phyloP scores from a whole-genome alignment of 1,284 basidiomycete genomes.

The Meira nashicola region DNA sequence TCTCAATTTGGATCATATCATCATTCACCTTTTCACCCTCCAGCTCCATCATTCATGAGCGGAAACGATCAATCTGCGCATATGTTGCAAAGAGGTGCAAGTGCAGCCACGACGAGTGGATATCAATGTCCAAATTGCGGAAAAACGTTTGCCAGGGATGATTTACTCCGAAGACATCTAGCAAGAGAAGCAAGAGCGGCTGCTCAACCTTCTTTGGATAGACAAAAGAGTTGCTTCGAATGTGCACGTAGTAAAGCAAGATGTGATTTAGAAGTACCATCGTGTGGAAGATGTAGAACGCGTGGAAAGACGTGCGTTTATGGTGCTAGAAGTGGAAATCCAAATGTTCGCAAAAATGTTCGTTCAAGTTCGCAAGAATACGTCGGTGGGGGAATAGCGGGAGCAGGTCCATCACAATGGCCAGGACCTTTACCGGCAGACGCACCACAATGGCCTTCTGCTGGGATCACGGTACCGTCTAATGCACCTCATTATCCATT shows the following conservation, averaged over 20 bases:
- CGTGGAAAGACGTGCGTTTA: slow-evolving; percentile 42
- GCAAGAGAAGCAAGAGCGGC: slow-evolving; percentile 20
- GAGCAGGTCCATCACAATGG: slow-evolving; percentile 20
- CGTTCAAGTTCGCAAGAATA: slow-evolving; percentile 14
- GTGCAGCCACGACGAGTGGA: background rate
- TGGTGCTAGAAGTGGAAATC: slow-evolving; percentile 41
- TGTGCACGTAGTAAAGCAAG: slow-evolving; percentile 42
- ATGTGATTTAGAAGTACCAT: slow-evolving; percentile 44
- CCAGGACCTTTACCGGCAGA: slow-evolving; percentile 13
- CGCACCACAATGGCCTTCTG: slow-evolving; percentile 10
- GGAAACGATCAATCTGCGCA: background rate
- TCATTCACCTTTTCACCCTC: no score
- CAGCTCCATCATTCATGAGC: no score
- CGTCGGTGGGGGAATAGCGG: slow-evolving; percentile 7
- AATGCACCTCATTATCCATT: slow-evolving; percentile 20
- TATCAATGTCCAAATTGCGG: slow-evolving; percentile 17
- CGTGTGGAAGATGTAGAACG: slow-evolving; percentile 39
- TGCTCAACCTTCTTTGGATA: slow-evolving; percentile 36
- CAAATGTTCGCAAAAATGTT: slow-evolving; percentile 34
- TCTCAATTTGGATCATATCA: no score
- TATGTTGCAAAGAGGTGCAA: background rate
- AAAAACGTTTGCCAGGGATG: slow-evolving; percentile 16
- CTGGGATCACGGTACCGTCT: background rate
- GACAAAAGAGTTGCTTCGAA: slow-evolving; percentile 44
- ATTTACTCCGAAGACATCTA: slow-evolving; percentile 14